A percentile compares a stretch with the other conserved stretches of the same genome.
These are phyloP conservation scores for Anthracocystis walkeri DNA, from an alignment of 1,284 basidiomycete species.

Conservation along the genomic window DNA sequence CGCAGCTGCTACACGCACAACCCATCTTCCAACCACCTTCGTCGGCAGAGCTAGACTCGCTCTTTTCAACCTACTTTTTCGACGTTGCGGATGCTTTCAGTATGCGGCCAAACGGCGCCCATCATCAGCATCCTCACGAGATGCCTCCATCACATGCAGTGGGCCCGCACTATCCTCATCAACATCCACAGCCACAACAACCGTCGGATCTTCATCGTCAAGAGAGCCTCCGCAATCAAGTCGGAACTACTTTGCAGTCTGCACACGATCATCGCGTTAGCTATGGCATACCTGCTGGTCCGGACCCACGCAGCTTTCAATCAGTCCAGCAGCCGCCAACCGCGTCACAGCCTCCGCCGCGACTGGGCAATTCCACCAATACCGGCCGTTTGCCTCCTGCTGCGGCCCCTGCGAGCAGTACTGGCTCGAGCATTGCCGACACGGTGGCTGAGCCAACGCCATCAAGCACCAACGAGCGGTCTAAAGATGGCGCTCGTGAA, in stretches of 20 bases:
- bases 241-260: not conserved
- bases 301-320: slow-evolving; percentile 4
- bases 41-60: slow-evolving; percentile 50
- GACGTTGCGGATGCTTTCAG: slow-evolving; percentile 42
- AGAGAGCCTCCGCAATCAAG: not conserved
- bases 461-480: not conserved
- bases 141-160: not conserved
- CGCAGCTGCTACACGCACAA: slow-evolving; percentile 33
- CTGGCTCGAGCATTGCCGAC: not conserved
- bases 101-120: slow-evolving; percentile 4
- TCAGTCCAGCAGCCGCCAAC: not conserved
- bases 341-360: not conserved
- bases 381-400: not conserved
- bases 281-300: not conserved
- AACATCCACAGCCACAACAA: slow-evolving; percentile 4
- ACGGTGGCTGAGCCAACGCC: not conserved
- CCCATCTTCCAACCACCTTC: slow-evolving; percentile 50
- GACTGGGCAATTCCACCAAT: not conserved
- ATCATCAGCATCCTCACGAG: slow-evolving; percentile 1
- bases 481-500: not conserved
- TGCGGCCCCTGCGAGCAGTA: not conserved
- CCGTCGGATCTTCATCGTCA: not conserved
- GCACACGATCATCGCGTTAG: slow-evolving; percentile 1
- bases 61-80: slow-evolving; percentile 54
- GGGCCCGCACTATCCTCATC: slow-evolving; percentile 1